phyloP scores from a whole-genome alignment of 192 early-diverging fungal genomes.

The Umbelopsis vinacea region DNA sequence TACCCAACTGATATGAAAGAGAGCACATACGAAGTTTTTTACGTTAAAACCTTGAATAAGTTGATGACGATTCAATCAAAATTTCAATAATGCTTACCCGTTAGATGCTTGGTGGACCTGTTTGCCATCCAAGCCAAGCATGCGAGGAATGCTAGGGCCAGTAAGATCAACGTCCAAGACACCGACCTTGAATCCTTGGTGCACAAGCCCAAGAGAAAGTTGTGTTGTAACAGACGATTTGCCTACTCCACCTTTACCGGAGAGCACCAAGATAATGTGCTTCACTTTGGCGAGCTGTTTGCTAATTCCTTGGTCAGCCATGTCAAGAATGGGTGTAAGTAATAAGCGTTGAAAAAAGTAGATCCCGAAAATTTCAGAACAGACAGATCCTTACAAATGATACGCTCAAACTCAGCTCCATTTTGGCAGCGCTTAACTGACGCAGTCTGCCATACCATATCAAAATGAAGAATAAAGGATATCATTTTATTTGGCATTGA shows the following conservation, averaged over 20 bases:
- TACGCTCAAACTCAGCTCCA: background rate
- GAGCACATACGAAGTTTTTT: background rate
- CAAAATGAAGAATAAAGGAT: no score
- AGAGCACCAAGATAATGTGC: slow-evolving; percentile 91
- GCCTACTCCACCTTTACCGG: slow-evolving; percentile 98
- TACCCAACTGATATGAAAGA: slow-evolving; percentile 62
- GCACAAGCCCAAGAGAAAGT: slow-evolving; percentile 70
- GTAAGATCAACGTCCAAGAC: slow-evolving; percentile 97
- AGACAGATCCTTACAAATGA: background rate
- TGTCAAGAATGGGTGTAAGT: background rate
- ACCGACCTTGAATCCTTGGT: slow-evolving; percentile 76
- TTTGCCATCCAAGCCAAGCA: slow-evolving; percentile 90
- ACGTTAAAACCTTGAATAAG: slow-evolving; percentile 3
- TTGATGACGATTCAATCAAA: background rate
- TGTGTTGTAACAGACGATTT: slow-evolving; percentile 93
- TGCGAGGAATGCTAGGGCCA: slow-evolving; percentile 94
- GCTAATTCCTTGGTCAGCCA: slow-evolving; percentile 18
- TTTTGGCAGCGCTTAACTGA: no score
- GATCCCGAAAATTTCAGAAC: background rate
- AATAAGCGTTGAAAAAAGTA: background rate
- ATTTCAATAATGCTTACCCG: slow-evolving; percentile 62
- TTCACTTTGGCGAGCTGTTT: slow-evolving; percentile 49
- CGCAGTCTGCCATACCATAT: no score
- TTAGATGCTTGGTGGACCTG: slow-evolving; percentile 89
- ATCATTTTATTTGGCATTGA: no score